Percentiles rank a stretch among this genome's conserved stretches.
Conservation (phyloP, 805 yeast species). For the Pichia thaimueangensis region DNA sequence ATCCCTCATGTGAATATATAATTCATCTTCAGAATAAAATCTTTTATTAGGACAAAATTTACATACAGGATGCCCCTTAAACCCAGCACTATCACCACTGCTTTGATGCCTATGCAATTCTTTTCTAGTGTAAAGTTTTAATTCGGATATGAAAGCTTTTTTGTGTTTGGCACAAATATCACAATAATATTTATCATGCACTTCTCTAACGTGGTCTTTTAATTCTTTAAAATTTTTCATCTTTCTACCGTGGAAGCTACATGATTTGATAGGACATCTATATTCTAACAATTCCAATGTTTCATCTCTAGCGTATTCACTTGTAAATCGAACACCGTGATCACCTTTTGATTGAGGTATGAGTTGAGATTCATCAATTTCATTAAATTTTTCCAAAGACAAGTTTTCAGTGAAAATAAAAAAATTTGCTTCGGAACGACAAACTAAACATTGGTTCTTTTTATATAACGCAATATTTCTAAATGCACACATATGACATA, state of each 20-base stretch:
- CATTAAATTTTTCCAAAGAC: conserved; percentile 32
- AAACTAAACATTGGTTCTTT: conserved; percentile 71
- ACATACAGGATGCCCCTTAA: conserved; percentile 86
- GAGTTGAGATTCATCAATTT: conserved; percentile 8
- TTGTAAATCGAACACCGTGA: conserved; percentile 55
- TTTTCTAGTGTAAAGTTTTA: conserved; percentile 51
- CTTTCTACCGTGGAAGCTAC: conserved; percentile 17
- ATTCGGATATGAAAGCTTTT: conserved; percentile 69
- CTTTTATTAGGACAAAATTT: conserved; percentile 66
- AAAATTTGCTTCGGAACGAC: conserved; percentile 62
- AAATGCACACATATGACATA: conserved; percentile 78
- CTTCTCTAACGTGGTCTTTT: conserved; percentile 56
- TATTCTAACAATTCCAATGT: conserved; percentile 48
- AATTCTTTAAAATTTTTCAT: conserved; percentile 49
- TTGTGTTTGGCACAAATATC: conserved; percentile 71
- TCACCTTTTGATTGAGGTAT: conserved; percentile 31
- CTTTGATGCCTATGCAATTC: conserved; percentile 65
- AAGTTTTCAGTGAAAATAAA: conserved; percentile 52
- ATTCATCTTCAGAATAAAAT: conserved; percentile 85
- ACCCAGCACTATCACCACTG: conserved; percentile 71
- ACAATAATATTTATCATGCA: conserved; percentile 63
- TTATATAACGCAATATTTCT: conserved; percentile 76
- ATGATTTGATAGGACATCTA: conserved; percentile 43
- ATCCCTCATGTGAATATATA: conserved; percentile 73
- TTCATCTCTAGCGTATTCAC: conserved; percentile 37